Conservation (phyloP, 2,329 filamentous ascomycete genomes). For the Colletotrichum lentis region DNA sequence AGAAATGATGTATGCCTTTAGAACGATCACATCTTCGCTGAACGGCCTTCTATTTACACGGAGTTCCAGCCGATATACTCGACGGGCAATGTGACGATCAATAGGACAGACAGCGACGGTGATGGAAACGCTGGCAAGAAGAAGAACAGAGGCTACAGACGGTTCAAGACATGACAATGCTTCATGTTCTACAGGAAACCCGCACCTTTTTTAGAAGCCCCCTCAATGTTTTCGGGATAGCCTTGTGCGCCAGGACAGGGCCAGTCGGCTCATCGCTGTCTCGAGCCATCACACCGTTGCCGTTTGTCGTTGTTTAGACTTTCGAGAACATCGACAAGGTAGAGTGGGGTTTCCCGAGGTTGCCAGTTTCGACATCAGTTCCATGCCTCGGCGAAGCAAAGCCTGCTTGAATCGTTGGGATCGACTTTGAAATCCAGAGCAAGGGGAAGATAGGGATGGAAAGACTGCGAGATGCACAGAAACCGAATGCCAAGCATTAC, state of each 20-base stretch:
- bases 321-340: background rate
- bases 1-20: too few species aligned
- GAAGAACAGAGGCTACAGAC: background rate
- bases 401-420: background rate
- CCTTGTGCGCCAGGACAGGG: background rate
- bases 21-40: too few species aligned
- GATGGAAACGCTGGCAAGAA: background rate
- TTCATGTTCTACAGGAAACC: too few species aligned
- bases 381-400: slow-evolving; percentile 15
- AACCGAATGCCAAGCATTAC: background rate
- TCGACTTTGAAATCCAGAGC: background rate
- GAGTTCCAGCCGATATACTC: background rate
- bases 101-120: background rate
- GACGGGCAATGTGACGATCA: background rate
- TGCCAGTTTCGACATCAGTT: slow-evolving; percentile 18
- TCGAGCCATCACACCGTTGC: background rate
- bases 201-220: background rate
- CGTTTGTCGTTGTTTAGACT: background rate
- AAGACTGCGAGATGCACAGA: too few species aligned
- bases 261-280: background rate
- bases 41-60: too few species aligned
- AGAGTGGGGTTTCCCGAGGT: slow-evolving; percentile 9
- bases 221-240: background rate
- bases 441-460: background rate
- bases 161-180: background rate